phyloP scores from a whole-genome alignment of 176 grass and related monocot species.

The Ananas comosus region DNA sequence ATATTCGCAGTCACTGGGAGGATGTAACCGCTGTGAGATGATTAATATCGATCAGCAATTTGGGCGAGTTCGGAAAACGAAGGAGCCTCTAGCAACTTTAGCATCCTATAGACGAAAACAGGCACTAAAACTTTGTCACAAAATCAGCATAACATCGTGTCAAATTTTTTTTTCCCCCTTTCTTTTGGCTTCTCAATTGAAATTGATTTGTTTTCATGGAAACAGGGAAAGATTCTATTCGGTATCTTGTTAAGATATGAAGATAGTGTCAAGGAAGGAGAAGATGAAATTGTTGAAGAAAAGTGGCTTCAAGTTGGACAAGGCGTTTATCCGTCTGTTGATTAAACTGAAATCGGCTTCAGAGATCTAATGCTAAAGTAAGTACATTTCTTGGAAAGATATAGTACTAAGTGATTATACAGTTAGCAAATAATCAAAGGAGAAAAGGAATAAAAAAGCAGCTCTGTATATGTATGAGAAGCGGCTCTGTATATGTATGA shows the following conservation, averaged over 20 bases:
- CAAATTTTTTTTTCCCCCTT: background rate
- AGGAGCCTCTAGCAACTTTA: constrained; percentile 84
- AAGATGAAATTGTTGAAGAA: constrained; percentile 25
- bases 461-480: too few relatives aligned
- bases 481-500: too few relatives aligned
- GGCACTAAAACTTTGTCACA: constrained; percentile 19
- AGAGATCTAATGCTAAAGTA: background rate
- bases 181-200: background rate
- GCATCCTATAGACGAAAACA: constrained; percentile 73
- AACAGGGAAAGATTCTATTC: constrained; percentile 85
- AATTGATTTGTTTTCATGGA: background rate
- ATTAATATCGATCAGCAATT: constrained; percentile 69
- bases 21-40: constrained; percentile 96
- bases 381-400: background rate
- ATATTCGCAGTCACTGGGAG: constrained; percentile 49
- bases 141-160: too few relatives aligned
- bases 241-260: constrained; percentile 69
- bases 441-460: too few relatives aligned
- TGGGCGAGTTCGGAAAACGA: constrained; percentile 46
- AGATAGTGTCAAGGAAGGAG: constrained; percentile 22
- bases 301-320: constrained; percentile 77
- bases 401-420: too few relatives aligned
- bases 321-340: constrained; percentile 38
- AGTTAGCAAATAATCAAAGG: too few relatives aligned
- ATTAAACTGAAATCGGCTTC: constrained; percentile 17